Evolutionary conservation across 2,329 filamentous ascomycete genomes (phyloP).

Genomic region (Orbilia quercus): DNA sequence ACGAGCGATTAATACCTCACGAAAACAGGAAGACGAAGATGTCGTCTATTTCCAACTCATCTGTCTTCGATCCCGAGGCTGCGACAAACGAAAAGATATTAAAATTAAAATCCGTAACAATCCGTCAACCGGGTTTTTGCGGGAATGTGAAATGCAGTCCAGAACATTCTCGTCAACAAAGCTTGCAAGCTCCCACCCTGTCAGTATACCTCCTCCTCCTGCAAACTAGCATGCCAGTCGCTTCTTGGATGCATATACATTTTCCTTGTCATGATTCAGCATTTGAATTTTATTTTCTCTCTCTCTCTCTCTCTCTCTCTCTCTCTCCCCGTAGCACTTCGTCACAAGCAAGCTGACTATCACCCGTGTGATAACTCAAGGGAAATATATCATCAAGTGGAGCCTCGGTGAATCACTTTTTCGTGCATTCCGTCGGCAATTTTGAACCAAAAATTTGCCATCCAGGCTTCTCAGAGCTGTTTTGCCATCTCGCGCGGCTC

Average conservation of each 20-base stretch:
- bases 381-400: slow-evolving; percentile 12
- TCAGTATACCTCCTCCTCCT: slow-evolving; percentile 17
- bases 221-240: slow-evolving; percentile 16
- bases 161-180: slow-evolving; percentile 30
- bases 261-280: not conserved
- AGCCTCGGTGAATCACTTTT: slow-evolving; percentile 27
- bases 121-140: slow-evolving; percentile 41
- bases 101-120: slow-evolving; percentile 18
- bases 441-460: slow-evolving; percentile 14
- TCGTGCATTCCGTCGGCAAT: slow-evolving; percentile 37
- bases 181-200: slow-evolving; percentile 30
- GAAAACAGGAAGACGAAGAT: slow-evolving; percentile 36
- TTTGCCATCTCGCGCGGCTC: slow-evolving; percentile 21
- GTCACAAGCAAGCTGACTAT: slow-evolving; percentile 37
- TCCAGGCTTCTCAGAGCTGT: slow-evolving; percentile 20
- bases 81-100: no score
- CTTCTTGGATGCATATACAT: slow-evolving; percentile 51
- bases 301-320: no score
- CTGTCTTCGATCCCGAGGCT: slow-evolving; percentile 36
- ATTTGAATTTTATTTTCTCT: no score
- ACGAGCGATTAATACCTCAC: slow-evolving; percentile 46
- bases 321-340: not conserved
- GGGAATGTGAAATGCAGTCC: slow-evolving; percentile 32
- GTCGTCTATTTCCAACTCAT: not conserved
- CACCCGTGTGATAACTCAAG: slow-evolving; percentile 16